Conservation (phyloP, 345 rosid genomes). For the Dimocarpus longan region DNA sequence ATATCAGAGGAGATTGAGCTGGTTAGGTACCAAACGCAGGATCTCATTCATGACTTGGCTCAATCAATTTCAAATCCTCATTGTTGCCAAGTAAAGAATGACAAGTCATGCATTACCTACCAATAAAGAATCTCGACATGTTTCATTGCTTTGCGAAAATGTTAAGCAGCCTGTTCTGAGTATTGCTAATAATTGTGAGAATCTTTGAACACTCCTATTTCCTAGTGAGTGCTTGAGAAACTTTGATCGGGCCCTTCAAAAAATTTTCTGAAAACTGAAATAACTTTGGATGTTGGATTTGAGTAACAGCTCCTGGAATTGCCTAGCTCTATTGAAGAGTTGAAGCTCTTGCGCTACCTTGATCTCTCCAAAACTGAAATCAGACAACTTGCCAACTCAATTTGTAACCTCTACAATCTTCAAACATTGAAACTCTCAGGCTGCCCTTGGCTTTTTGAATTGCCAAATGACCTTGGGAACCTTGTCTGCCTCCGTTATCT, state of each 20-base stretch:
- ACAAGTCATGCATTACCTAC: no score
- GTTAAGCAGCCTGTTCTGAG: background rate
- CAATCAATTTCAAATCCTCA: constrained; percentile 25
- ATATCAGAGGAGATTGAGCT: no score
- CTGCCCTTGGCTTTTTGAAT: constrained; percentile 32
- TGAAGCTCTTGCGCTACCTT: constrained; percentile 35
- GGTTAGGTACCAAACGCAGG: constrained; percentile 30
- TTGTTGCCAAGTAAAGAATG: constrained; percentile 2
- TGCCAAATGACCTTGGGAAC: constrained; percentile 33
- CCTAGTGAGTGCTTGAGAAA: no score
- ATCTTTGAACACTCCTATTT: no score
- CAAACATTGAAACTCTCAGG: constrained; percentile 34
- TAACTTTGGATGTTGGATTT: constrained; percentile 33
- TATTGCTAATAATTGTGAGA: background rate
- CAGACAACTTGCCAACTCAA: constrained; percentile 31
- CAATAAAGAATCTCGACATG: no score
- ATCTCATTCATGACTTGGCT: constrained; percentile 39
- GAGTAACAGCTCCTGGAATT: constrained; percentile 29
- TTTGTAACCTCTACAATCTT: constrained; percentile 36
- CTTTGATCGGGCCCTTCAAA: constrained; percentile 16
- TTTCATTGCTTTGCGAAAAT: no score
- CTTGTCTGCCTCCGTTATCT: constrained; percentile 34
- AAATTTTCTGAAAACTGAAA: constrained; percentile 21
- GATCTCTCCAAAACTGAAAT: constrained; percentile 39
- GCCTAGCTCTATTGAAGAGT: constrained; percentile 29